These are phyloP conservation scores for Penicillium sp. DNA, from an alignment of 2,329 filamentous ascomycete species.

Conservation along the genomic window DNA sequence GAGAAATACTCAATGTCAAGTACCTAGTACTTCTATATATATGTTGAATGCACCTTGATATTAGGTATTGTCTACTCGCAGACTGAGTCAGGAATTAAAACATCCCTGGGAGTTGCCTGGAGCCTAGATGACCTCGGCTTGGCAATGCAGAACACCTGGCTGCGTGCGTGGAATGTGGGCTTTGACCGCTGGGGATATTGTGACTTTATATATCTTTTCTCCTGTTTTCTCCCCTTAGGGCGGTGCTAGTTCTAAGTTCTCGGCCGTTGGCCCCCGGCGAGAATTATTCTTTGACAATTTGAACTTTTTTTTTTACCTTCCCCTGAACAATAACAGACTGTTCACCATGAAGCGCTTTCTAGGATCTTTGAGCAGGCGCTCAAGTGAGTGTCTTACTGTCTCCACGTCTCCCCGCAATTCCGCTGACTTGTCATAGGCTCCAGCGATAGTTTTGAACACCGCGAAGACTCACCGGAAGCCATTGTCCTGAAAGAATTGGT, in stretches of 20 bases:
- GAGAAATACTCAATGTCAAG: neutral
- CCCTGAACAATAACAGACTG: neutral
- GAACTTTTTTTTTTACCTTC: neutral
- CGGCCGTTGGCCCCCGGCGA: neutral
- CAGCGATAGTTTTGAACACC: constrained; percentile 22
- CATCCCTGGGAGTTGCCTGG: neutral
- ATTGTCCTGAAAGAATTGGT: constrained; percentile 44
- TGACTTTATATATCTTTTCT: neutral
- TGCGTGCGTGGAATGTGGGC: constrained; percentile 7
- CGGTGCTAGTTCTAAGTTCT: neutral
- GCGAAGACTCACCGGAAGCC: constrained; percentile 41
- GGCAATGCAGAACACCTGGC: neutral
- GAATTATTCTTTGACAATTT: neutral
- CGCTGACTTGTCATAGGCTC: constrained; percentile 21
- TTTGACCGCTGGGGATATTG: neutral
- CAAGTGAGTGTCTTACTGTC: constrained; percentile 26
- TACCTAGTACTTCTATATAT: constrained; percentile 1
- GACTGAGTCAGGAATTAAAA: neutral
- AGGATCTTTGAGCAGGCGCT: constrained; percentile 31
- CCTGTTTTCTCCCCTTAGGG: neutral
- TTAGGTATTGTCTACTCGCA: neutral
- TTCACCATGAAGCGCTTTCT: constrained; percentile 38
- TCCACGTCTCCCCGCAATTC: constrained; percentile 7
- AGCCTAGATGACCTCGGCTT: constrained; percentile 2
- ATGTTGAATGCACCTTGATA: neutral